Evolutionary conservation across 306 rosid species (phyloP).

Genomic region (Vicia villosa): DNA sequence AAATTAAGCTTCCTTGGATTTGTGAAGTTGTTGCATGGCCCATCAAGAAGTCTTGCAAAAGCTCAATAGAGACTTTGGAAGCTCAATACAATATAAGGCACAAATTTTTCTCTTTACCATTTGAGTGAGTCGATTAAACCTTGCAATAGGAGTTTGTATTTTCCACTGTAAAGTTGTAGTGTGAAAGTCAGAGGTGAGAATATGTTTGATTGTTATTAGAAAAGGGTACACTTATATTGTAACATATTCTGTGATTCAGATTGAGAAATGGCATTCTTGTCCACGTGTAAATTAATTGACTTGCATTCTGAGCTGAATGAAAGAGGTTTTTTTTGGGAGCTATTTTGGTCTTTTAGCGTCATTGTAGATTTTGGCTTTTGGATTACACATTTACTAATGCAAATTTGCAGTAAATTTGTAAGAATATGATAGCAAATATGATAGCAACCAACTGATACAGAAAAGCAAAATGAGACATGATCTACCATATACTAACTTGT

Average conservation of each 20-base stretch:
- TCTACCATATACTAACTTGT: too few species aligned
- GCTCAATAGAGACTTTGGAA: slow-evolving; percentile 49
- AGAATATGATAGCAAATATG: too few species aligned
- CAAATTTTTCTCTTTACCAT: slow-evolving; percentile 13
- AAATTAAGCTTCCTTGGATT: slow-evolving; percentile 92
- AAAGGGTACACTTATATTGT: slow-evolving; percentile 30
- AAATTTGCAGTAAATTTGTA: too few species aligned
- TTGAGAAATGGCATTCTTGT: slow-evolving; percentile 38
- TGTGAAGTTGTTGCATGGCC: slow-evolving; percentile 82
- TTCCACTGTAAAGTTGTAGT: slow-evolving; percentile 66
- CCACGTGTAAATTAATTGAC: slow-evolving; percentile 32
- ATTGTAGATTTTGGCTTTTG: slow-evolving; percentile 6
- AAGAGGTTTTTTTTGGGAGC: slow-evolving; percentile 8
- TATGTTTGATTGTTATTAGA: slow-evolving; percentile 43
- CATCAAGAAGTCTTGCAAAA: slow-evolving; percentile 63
- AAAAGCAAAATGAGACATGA: too few species aligned
- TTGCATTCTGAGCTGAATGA: slow-evolving; percentile 33
- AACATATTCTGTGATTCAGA: slow-evolving; percentile 42
- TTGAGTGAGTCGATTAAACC: slow-evolving; percentile 38
- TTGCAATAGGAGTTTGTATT: slow-evolving; percentile 37
- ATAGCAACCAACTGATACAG: too few species aligned
- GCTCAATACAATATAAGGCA: slow-evolving; percentile 19
- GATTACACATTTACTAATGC: neutral
- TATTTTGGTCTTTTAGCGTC: slow-evolving; percentile 21
- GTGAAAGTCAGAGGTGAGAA: slow-evolving; percentile 52